A percentile compares a stretch with the other conserved stretches of the same genome.
Evolutionary conservation across 805 yeast genomes (phyloP).

Genomic region (Hemisphaericaspora nanyangensis): DNA sequence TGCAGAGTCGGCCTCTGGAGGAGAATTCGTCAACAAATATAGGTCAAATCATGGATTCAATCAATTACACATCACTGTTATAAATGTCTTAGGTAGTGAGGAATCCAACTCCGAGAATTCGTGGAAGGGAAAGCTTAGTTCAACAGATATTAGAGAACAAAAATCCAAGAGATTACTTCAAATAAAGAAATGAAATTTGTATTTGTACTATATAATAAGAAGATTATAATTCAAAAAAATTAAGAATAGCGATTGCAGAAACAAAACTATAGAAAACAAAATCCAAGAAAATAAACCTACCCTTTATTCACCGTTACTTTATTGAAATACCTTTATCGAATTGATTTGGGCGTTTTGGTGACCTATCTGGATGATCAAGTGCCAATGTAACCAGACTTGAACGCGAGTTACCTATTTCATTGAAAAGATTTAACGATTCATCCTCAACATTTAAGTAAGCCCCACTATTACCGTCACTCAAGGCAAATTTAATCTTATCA

Average conservation of each 20-base stretch:
- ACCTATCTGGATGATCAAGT: conserved; percentile 84
- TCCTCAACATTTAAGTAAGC: conserved; percentile 46
- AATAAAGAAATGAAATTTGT: not conserved
- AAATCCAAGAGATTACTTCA: conserved; percentile 6
- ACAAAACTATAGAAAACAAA: not conserved
- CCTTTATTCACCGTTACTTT: conserved; percentile 13
- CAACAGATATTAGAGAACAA: conserved; percentile 66
- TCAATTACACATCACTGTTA: conserved; percentile 34
- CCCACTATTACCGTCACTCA: conserved; percentile 43
- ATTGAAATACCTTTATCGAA: conserved; percentile 44
- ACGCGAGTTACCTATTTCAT: conserved; percentile 37
- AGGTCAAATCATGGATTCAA: conserved; percentile 56
- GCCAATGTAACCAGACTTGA: conserved; percentile 56
- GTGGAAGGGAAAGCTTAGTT: conserved; percentile 75
- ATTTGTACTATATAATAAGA: not conserved
- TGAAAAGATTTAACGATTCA: conserved; percentile 53
- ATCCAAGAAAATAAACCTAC: not conserved
- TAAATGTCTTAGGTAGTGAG: conserved; percentile 61
- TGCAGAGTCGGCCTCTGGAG: conserved; percentile 76
- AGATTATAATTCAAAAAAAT: not conserved
- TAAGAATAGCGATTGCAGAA: not conserved
- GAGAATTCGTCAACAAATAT: conserved; percentile 60
- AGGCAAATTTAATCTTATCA: conserved; percentile 65
- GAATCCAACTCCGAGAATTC: conserved; percentile 29
- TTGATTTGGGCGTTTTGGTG: conserved; percentile 39